A percentile compares a stretch with the other conserved stretches of the same genome.
phyloP scores from a whole-genome alignment of 495 filamentous ascomycete genomes.

The Tuber indicum region DNA sequence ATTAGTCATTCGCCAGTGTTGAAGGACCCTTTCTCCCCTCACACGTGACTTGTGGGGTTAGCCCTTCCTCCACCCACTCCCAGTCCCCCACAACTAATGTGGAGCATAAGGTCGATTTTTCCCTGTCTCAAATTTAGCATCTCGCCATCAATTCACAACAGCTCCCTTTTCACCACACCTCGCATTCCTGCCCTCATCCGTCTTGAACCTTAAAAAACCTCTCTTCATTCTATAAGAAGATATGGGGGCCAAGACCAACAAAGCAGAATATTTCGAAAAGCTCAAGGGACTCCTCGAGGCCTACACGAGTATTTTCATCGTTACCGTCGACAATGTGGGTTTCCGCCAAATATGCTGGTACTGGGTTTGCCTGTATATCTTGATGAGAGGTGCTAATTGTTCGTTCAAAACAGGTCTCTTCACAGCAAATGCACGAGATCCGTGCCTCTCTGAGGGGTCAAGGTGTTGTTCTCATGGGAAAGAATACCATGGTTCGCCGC shows the following conservation, averaged over 20 bases:
- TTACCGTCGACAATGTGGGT: conserved; percentile 82
- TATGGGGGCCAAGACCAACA: conserved; percentile 98
- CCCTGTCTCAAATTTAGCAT: background rate
- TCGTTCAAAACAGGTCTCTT: conserved; percentile 54
- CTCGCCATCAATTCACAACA: background rate
- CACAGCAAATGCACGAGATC: conserved; percentile 99
- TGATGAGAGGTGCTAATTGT: conserved; percentile 41
- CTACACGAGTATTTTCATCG: conserved; percentile 95
- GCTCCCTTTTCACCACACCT: background rate
- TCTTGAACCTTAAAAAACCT: conserved; percentile 82
- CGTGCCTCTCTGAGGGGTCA: conserved; percentile 77
- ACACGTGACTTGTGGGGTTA: background rate
- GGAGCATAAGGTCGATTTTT: background rate
- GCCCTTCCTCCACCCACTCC: background rate
- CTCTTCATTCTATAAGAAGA: conserved; percentile 88
- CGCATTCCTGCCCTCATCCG: conserved; percentile 1
- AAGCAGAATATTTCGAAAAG: conserved; percentile 99
- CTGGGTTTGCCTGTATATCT: background rate
- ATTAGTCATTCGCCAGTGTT: background rate
- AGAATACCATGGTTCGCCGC: conserved; percentile 99
- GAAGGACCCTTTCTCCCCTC: background rate
- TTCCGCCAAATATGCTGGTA: background rate
- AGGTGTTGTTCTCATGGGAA: conserved; percentile 96
- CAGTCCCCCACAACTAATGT: background rate
- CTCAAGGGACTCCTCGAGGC: conserved; percentile 87